Evolutionary conservation across 1,284 basidiomycete genomes (phyloP).

Genomic region (Sanghuangporus sanghuang): DNA sequence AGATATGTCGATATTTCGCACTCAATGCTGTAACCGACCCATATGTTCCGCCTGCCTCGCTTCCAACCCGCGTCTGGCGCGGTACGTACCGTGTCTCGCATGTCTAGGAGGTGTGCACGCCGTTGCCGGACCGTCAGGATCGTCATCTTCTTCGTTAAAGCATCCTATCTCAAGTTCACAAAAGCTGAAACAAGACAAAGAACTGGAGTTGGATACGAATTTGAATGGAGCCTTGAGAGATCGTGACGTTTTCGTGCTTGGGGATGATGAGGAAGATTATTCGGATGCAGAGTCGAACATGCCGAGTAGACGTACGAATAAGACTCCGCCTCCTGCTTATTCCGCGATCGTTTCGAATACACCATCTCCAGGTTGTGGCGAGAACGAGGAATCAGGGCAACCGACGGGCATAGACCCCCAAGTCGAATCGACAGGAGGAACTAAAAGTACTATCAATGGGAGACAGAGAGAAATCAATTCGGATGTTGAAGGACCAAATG

Average conservation of each 20-base stretch:
- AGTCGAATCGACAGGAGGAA: too few relatives aligned
- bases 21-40: slow-evolving; percentile 51
- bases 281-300: background rate
- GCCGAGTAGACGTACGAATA: background rate
- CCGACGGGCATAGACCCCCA: too few relatives aligned
- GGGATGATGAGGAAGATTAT: slow-evolving; percentile 4
- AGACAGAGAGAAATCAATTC: too few relatives aligned
- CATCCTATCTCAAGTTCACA: background rate
- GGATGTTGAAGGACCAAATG: background rate
- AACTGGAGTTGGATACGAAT: slow-evolving; percentile 28
- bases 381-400: too few relatives aligned
- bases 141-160: background rate
- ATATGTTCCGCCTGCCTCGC: slow-evolving; percentile 53
- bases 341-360: background rate
- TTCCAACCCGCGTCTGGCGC: slow-evolving; percentile 50
- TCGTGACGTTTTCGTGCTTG: slow-evolving; percentile 49
- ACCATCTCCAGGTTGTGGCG: background rate
- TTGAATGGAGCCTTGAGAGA: slow-evolving; percentile 50
- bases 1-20: slow-evolving; percentile 32
- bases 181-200: background rate
- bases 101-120: slow-evolving; percentile 55
- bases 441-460: too few relatives aligned
- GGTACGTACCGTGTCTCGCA: slow-evolving; percentile 60
- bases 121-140: slow-evolving; percentile 24
- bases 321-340: background rate